A percentile compares a stretch with the other conserved stretches of the same genome.
Evolutionary conservation across 768 basidiomycete genomes (phyloP).

Genomic region (Sarcodon aspratus): DNA sequence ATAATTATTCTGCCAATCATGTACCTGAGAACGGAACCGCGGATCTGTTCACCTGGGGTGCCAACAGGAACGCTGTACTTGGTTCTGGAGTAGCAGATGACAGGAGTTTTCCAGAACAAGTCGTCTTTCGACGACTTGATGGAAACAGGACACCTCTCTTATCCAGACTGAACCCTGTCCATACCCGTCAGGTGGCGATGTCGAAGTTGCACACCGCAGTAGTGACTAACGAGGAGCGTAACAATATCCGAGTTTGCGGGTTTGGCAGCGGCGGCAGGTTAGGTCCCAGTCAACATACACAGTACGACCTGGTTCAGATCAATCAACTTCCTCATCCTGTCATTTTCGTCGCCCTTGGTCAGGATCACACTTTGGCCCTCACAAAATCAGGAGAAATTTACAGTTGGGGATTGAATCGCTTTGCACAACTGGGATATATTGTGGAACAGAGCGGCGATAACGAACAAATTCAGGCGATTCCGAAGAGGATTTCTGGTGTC

Average conservation of each 20-base stretch:
- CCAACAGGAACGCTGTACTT: slow-evolving; percentile 77
- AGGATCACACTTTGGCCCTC: slow-evolving; percentile 88
- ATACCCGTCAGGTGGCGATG: slow-evolving; percentile 64
- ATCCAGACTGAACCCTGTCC: slow-evolving; percentile 26
- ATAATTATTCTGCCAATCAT: neutral
- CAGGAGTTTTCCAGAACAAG: slow-evolving; percentile 66
- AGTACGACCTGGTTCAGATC: slow-evolving; percentile 45
- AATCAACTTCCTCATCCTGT: slow-evolving; percentile 45
- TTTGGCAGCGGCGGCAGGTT: slow-evolving; percentile 84
- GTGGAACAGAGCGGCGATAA: slow-evolving; percentile 39
- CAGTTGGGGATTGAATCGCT: slow-evolving; percentile 87
- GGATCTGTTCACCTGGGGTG: slow-evolving; percentile 76
- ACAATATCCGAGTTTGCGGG: slow-evolving; percentile 79
- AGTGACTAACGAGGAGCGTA: slow-evolving; percentile 60
- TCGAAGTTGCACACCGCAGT: slow-evolving; percentile 79
- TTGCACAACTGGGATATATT: slow-evolving; percentile 79
- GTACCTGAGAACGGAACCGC: slow-evolving; percentile 7
- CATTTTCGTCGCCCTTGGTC: slow-evolving; percentile 69
- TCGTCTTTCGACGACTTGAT: slow-evolving; percentile 18
- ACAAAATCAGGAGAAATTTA: slow-evolving; percentile 74
- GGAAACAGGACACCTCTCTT: neutral
- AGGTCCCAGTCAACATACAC: slow-evolving; percentile 68
- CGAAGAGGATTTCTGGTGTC: slow-evolving; percentile 62
- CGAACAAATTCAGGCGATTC: slow-evolving; percentile 51
- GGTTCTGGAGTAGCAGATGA: slow-evolving; percentile 77